A percentile compares a stretch with the other conserved stretches of the same genome.
Evolutionary conservation across 2,329 filamentous ascomycete genomes (phyloP).

Genomic region (Cercospora zeae-maydis): DNA sequence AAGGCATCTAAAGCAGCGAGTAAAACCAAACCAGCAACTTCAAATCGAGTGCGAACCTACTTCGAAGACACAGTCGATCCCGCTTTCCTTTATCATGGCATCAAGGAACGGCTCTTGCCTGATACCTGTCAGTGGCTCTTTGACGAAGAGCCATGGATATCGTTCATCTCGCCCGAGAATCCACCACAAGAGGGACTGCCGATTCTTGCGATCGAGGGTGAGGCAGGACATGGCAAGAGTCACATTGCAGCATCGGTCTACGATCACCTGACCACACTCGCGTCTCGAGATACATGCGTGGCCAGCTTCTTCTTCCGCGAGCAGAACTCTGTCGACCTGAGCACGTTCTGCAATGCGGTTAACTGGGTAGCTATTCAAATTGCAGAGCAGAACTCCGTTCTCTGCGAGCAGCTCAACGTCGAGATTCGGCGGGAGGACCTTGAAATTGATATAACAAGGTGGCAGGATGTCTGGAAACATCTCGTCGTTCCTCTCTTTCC

Average conservation of each 20-base stretch:
- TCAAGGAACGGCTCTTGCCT: constrained; percentile 4
- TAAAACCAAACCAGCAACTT: constrained; percentile 7
- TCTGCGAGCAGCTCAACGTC: constrained; percentile 7
- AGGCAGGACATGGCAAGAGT: constrained; percentile 3
- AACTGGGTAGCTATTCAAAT: constrained; percentile 8
- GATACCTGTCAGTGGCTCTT: constrained; percentile 12
- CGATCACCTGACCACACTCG: background rate
- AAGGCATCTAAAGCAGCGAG: background rate
- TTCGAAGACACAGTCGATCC: constrained; percentile 7
- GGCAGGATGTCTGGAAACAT: constrained; percentile 7
- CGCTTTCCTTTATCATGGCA: background rate
- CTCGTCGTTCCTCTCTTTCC: constrained; percentile 1
- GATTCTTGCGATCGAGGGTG: constrained; percentile 6
- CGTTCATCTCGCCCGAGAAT: background rate
- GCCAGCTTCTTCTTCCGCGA: constrained; percentile 9
- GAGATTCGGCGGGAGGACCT: constrained; percentile 9
- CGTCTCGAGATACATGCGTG: background rate
- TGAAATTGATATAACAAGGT: background rate
- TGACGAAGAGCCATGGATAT: background rate
- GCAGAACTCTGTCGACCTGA: background rate
- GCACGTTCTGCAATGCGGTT: background rate
- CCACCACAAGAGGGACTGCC: background rate
- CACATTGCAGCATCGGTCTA: constrained; percentile 1
- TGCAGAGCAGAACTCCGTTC: background rate
- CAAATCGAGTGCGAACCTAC: background rate